phyloP scores from a whole-genome alignment of 345 rosid genomes.

The Mangifera indica region DNA sequence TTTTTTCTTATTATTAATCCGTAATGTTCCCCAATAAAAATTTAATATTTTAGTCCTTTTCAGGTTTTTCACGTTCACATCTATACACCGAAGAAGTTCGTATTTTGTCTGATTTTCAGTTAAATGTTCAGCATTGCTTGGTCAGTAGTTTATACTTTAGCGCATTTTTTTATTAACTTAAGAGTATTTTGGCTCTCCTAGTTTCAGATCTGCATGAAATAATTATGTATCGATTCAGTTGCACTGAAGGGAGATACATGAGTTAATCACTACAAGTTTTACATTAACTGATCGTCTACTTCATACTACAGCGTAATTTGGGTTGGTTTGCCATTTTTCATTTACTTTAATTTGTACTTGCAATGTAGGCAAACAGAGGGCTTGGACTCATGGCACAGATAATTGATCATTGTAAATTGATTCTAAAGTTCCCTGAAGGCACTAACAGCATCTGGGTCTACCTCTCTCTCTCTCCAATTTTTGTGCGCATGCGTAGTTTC shows the following conservation, averaged over 20 bases:
- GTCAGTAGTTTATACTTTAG: conserved; percentile 39
- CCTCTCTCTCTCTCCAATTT: conserved; percentile 13
- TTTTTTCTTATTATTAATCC: background rate
- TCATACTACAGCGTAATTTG: background rate
- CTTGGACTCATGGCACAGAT: conserved; percentile 77
- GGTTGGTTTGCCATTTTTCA: background rate
- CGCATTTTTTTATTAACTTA: too few relatives aligned
- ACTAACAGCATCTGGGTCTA: conserved; percentile 95
- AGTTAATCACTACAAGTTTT: background rate
- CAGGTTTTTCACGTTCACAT: conserved; percentile 44
- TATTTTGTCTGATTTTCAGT: conserved; percentile 64
- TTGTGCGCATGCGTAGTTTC: background rate
- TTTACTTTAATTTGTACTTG: background rate
- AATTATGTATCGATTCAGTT: background rate
- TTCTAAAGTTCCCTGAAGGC: conserved; percentile 86
- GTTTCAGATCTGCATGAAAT: background rate
- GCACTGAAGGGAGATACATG: background rate
- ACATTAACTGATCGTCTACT: background rate
- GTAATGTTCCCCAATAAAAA: background rate
- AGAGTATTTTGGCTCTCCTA: too few relatives aligned
- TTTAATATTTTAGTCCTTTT: background rate
- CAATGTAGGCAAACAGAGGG: conserved; percentile 75
- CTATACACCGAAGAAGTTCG: conserved; percentile 41
- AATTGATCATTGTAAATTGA: conserved; percentile 73
- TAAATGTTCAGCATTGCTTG: conserved; percentile 81